These are phyloP conservation scores for Trichoderma endophyticum DNA, from an alignment of 2,329 filamentous ascomycete genomes.

Conservation along the genomic window DNA sequence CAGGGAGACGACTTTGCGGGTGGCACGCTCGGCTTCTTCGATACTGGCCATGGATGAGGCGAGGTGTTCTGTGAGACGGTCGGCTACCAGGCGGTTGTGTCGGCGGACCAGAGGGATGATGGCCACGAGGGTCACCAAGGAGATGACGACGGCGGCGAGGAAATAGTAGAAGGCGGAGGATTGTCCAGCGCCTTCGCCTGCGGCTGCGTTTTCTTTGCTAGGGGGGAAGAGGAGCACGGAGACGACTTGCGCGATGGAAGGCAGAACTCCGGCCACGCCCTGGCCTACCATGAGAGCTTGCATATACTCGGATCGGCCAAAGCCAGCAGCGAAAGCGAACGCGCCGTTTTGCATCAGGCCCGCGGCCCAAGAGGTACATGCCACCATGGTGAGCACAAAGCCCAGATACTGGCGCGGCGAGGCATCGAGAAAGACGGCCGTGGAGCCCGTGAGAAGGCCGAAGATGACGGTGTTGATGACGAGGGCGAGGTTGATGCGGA, in stretches of 20 bases:
- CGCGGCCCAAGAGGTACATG: conserved; percentile 72
- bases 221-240: conserved; percentile 64
- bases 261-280: conserved; percentile 85
- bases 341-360: conserved; percentile 90
- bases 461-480: conserved; percentile 76
- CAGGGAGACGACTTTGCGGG: conserved; percentile 54
- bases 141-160: conserved; percentile 77
- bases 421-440: conserved; percentile 60
- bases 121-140: conserved; percentile 63
- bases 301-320: conserved; percentile 82
- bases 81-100: conserved; percentile 52
- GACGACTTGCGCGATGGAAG: conserved; percentile 80
- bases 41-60: conserved; percentile 49
- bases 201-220: conserved; percentile 25
- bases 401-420: conserved; percentile 67
- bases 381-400: conserved; percentile 81
- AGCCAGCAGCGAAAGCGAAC: conserved; percentile 86
- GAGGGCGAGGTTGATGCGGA: conserved; percentile 76
- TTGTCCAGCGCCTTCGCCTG: conserved; percentile 28
- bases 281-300: conserved; percentile 97
- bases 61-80: conserved; percentile 47
- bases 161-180: conserved; percentile 86
- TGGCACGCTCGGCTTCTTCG: conserved; percentile 51
- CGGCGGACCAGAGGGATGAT: conserved; percentile 71
- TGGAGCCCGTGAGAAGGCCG: conserved; percentile 74